Conservation (phyloP, 2,329 filamentous ascomycete genomes). For the Reticulascus tulasneorum region DNA sequence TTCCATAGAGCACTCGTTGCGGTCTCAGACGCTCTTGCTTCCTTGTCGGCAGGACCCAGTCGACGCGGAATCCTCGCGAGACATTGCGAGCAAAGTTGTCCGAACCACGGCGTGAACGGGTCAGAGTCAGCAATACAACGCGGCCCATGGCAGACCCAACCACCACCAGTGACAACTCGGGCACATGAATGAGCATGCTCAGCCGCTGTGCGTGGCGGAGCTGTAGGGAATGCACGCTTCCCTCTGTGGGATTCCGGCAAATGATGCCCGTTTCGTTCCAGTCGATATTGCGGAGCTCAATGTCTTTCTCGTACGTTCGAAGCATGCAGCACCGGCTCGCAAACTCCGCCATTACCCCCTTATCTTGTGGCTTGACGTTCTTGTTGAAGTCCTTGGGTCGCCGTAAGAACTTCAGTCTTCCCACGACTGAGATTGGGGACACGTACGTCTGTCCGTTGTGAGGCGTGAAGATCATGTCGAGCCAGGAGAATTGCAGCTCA, state of each 20-base stretch:
- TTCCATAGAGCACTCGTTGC: slow-evolving; percentile 56
- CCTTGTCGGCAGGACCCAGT: slow-evolving; percentile 51
- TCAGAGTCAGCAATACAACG: slow-evolving; percentile 59
- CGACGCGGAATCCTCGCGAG: slow-evolving; percentile 47
- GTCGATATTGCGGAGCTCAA: slow-evolving; percentile 40
- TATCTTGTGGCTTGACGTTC: slow-evolving; percentile 6
- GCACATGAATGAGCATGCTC: slow-evolving; percentile 61
- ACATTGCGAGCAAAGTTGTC: slow-evolving; percentile 11
- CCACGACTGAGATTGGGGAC: slow-evolving; percentile 1
- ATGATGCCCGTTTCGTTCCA: slow-evolving; percentile 15
- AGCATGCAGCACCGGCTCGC: slow-evolving; percentile 32
- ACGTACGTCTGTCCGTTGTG: slow-evolving; percentile 21
- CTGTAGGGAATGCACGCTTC: slow-evolving; percentile 13
- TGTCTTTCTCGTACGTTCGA: slow-evolving; percentile 44
- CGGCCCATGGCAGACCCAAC: slow-evolving; percentile 64
- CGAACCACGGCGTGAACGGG: slow-evolving; percentile 15
- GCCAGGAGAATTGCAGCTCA: slow-evolving; percentile 5
- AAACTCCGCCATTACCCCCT: slow-evolving; percentile 4
- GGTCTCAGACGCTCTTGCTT: slow-evolving; percentile 35
- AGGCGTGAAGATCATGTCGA: slow-evolving; percentile 32
- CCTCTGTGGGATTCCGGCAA: slow-evolving; percentile 10
- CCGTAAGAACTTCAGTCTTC: slow-evolving; percentile 7
- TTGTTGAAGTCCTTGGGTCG: slow-evolving; percentile 2
- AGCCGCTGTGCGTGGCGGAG: slow-evolving; percentile 30
- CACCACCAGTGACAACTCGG: slow-evolving; percentile 66